A percentile compares a stretch with the other conserved stretches of the same genome.
These are phyloP conservation scores for Paratinospora sagittata DNA, from an alignment of 164 flowering plant species.

Conservation along the genomic window DNA sequence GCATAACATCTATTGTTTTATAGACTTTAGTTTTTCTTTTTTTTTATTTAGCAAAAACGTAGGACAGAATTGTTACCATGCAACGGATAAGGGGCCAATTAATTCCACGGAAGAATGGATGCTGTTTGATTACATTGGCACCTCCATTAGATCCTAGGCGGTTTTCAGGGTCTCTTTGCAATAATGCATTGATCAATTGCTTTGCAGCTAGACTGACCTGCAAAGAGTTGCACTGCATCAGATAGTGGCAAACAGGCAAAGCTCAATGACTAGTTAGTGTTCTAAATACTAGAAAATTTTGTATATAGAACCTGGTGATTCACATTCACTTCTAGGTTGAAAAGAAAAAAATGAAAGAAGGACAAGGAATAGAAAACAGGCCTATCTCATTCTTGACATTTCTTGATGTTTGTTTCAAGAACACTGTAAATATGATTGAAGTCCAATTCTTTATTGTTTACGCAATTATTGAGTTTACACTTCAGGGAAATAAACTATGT, in stretches of 20 bases:
- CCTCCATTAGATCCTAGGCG: conserved; percentile 80
- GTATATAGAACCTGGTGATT: background rate
- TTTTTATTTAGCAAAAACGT: no score
- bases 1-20: background rate
- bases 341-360: background rate
- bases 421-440: background rate
- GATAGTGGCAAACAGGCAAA: background rate
- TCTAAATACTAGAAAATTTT: background rate
- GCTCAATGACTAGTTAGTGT: background rate
- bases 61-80: conserved; percentile 52
- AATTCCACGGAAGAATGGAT: conserved; percentile 84
- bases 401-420: background rate
- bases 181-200: conserved; percentile 74
- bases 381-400: background rate
- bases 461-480: no score
- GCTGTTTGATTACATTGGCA: conserved; percentile 84
- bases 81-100: conserved; percentile 92
- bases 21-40: background rate
- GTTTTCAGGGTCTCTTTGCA: conserved; percentile 66
- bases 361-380: background rate
- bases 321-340: background rate
- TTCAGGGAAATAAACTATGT: background rate
- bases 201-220: conserved; percentile 85
- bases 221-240: conserved; percentile 6
- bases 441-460: background rate